Percentiles rank a stretch among this genome's conserved stretches.
Conservation (phyloP, 371 early-diverging fungal genomes). For the Rhizopus delemar region DNA sequence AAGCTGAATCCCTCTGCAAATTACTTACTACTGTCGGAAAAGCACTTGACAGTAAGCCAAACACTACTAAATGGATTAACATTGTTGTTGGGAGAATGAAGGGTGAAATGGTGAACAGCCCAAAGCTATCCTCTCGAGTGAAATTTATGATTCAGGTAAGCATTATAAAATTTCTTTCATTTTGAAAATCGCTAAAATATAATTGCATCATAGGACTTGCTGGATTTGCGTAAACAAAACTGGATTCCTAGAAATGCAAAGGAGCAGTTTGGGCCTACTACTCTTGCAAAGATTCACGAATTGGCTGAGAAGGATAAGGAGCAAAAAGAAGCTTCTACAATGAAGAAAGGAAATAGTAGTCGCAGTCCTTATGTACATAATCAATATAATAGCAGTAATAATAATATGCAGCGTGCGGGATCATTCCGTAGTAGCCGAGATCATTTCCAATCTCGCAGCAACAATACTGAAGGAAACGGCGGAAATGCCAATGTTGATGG, state of each 20-base stretch:
- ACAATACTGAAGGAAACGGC: neutral
- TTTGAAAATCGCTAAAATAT: neutral
- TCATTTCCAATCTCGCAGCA: slow-evolving; percentile 11
- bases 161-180: neutral
- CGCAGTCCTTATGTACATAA: slow-evolving; percentile 57
- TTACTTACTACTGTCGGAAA: slow-evolving; percentile 87
- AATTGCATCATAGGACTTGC: slow-evolving; percentile 60
- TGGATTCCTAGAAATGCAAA: slow-evolving; percentile 71
- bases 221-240: slow-evolving; percentile 81
- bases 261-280: slow-evolving; percentile 75
- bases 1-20: slow-evolving; percentile 89
- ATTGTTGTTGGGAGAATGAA: slow-evolving; percentile 74
- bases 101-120: slow-evolving; percentile 61
- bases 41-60: slow-evolving; percentile 50
- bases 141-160: slow-evolving; percentile 83
- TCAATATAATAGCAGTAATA: slow-evolving; percentile 9
- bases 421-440: slow-evolving; percentile 54
- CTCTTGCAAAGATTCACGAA: slow-evolving; percentile 88
- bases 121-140: slow-evolving; percentile 77
- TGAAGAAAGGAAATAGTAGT: slow-evolving; percentile 64
- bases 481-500: slow-evolving; percentile 51
- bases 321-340: slow-evolving; percentile 58
- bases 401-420: slow-evolving; percentile 60
- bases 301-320: slow-evolving; percentile 67
- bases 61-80: slow-evolving; percentile 62